Evolutionary conservation across 2,329 filamentous ascomycete genomes (phyloP).

Genomic region (Aspergillus sp.): DNA sequence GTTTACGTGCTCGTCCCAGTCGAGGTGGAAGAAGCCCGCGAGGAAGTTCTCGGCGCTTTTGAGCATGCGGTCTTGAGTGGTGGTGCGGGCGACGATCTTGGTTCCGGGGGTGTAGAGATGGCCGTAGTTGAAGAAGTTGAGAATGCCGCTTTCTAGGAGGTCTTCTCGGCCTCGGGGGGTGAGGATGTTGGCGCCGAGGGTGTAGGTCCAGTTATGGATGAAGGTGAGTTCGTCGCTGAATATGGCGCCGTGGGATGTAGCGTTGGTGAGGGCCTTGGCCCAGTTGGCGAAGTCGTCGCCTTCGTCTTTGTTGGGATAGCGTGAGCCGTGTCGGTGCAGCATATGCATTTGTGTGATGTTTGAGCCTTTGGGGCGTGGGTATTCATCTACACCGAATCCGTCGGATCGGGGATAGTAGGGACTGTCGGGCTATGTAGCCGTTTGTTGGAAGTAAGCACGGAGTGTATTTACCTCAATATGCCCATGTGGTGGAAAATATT

Average conservation of each 20-base stretch:
- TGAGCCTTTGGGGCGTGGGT: constrained; percentile 64
- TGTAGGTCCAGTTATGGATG: constrained; percentile 49
- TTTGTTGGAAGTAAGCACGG: too few species aligned
- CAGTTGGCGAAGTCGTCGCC: constrained; percentile 58
- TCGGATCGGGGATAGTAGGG: constrained; percentile 65
- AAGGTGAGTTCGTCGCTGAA: constrained; percentile 3
- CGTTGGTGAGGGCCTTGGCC: constrained; percentile 60
- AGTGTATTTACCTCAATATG: constrained; percentile 50
- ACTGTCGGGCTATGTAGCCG: constrained; percentile 26
- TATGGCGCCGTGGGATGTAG: constrained; percentile 44
- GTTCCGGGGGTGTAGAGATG: constrained; percentile 69
- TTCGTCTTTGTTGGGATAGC: constrained; percentile 67
- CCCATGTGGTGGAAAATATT: constrained; percentile 74
- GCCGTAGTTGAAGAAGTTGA: constrained; percentile 73
- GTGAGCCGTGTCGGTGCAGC: constrained; percentile 71
- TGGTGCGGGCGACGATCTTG: constrained; percentile 73
- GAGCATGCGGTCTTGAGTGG: constrained; percentile 75
- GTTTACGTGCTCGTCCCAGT: constrained; percentile 71
- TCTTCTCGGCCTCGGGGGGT: constrained; percentile 73
- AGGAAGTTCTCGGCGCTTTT: constrained; percentile 77
- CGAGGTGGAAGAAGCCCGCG: constrained; percentile 75
- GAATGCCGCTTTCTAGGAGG: constrained; percentile 68
- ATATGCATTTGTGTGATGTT: constrained; percentile 72
- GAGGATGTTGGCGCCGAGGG: constrained; percentile 69
- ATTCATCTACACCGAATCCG: constrained; percentile 74